Conservation (phyloP, 2,329 filamentous ascomycete species). For the Trichophyton simii region DNA sequence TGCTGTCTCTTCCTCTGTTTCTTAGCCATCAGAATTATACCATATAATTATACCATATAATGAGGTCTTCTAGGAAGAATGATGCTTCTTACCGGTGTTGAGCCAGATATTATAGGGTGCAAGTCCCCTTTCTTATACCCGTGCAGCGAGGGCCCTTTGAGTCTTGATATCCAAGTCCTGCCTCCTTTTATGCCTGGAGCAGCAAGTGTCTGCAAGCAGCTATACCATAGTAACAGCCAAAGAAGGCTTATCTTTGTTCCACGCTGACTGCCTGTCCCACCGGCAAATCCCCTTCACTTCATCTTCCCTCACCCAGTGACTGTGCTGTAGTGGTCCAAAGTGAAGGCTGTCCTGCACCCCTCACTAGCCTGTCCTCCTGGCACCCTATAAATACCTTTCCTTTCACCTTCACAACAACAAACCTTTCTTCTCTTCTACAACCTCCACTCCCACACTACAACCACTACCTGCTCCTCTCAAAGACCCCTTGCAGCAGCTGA, state of each 20-base stretch:
- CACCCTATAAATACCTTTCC: background rate
- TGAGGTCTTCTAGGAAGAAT: background rate
- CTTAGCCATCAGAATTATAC: background rate
- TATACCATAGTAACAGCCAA: background rate
- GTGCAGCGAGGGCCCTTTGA: background rate
- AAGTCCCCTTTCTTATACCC: background rate
- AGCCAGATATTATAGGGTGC: background rate
- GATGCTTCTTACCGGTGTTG: background rate
- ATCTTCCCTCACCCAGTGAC: background rate
- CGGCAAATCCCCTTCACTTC: background rate
- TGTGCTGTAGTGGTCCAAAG: background rate
- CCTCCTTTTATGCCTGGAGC: background rate
- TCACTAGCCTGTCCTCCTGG: background rate
- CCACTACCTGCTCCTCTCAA: background rate
- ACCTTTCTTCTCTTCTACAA: background rate
- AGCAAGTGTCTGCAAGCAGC: background rate
- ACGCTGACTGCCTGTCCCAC: background rate
- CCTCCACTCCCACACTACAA: background rate
- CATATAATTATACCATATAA: background rate
- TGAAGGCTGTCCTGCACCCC: background rate
- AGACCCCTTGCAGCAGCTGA: background rate
- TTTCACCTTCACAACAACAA: background rate
- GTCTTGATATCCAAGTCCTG: background rate
- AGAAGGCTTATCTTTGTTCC: background rate
- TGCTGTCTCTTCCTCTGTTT: background rate